Percentiles rank a stretch among this genome's conserved stretches.
phyloP scores from a whole-genome alignment of 2,329 filamentous ascomycete species.

The Xylaria polymorpha region DNA sequence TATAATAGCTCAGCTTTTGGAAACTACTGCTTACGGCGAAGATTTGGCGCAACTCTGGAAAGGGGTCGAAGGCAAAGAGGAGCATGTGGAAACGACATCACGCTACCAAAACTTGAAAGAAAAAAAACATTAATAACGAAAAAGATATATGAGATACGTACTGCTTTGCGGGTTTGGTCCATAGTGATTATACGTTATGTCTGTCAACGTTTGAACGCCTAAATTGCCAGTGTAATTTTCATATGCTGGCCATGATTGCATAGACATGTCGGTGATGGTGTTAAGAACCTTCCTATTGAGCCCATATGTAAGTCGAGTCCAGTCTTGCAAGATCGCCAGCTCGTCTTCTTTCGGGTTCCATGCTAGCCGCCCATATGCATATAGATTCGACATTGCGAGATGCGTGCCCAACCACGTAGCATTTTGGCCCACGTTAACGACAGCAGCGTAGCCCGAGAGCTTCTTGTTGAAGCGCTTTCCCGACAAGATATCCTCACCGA shows the following conservation, averaged over 20 bases:
- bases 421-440: conserved; percentile 75
- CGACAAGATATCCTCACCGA: conserved; percentile 68
- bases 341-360: conserved; percentile 69
- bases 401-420: conserved; percentile 76
- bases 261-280: conserved; percentile 70
- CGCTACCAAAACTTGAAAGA: not conserved
- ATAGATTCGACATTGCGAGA: conserved; percentile 77
- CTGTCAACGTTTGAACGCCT: conserved; percentile 74
- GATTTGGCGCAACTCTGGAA: not conserved
- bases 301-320: conserved; percentile 75
- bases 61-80: too few species aligned
- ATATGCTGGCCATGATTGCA: conserved; percentile 77
- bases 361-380: conserved; percentile 72
- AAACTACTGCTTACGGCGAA: not conserved
- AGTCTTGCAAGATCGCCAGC: conserved; percentile 67
- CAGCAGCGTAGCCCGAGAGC: conserved; percentile 72
- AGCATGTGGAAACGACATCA: not conserved
- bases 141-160: not conserved
- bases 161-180: conserved; percentile 72
- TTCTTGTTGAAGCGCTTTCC: conserved; percentile 68
- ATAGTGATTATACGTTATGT: conserved; percentile 74
- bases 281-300: conserved; percentile 65
- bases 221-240: conserved; percentile 78
- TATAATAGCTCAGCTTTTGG: not conserved
- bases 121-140: too few species aligned